These are phyloP conservation scores for Colletotrichum trifolii DNA, from an alignment of 2,329 filamentous ascomycete species.

Conservation along the genomic window DNA sequence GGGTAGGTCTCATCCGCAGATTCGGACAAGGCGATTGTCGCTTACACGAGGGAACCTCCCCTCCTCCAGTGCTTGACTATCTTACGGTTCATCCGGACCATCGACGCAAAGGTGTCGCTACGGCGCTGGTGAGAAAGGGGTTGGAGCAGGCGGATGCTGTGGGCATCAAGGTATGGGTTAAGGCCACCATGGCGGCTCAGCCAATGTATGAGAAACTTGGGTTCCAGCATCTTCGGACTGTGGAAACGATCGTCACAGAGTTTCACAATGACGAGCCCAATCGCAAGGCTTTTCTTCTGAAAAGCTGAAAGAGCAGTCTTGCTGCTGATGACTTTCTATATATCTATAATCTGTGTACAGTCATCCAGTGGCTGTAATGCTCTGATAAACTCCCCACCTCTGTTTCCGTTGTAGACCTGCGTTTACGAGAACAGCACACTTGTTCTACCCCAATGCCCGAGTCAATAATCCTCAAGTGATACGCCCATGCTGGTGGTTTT, in stretches of 20 bases:
- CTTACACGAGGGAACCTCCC: neutral
- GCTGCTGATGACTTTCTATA: too few relatives aligned
- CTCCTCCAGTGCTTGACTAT: neutral
- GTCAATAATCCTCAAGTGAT: neutral
- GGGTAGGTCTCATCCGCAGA: neutral
- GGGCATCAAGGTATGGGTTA: conserved; percentile 12
- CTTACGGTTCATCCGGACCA: conserved; percentile 4
- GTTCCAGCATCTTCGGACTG: conserved; percentile 3
- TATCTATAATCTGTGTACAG: too few relatives aligned
- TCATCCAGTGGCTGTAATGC: too few relatives aligned
- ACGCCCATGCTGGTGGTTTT: too few relatives aligned
- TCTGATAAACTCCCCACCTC: too few relatives aligned
- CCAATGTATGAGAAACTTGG: conserved; percentile 17
- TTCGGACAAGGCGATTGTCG: neutral
- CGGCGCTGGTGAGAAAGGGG: neutral
- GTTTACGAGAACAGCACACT: too few relatives aligned
- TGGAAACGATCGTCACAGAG: neutral
- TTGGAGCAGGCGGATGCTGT: conserved; percentile 7
- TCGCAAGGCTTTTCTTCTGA: conserved; percentile 9
- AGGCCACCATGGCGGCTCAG: conserved; percentile 2
- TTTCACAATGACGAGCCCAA: conserved; percentile 12
- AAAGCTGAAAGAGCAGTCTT: neutral
- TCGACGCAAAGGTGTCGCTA: conserved; percentile 4
- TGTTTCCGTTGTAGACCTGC: too few relatives aligned
- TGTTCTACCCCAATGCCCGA: too few relatives aligned